These are phyloP conservation scores for Ganoderma lucidum DNA, from an alignment of 1,284 basidiomycete species.

Conservation along the genomic window DNA sequence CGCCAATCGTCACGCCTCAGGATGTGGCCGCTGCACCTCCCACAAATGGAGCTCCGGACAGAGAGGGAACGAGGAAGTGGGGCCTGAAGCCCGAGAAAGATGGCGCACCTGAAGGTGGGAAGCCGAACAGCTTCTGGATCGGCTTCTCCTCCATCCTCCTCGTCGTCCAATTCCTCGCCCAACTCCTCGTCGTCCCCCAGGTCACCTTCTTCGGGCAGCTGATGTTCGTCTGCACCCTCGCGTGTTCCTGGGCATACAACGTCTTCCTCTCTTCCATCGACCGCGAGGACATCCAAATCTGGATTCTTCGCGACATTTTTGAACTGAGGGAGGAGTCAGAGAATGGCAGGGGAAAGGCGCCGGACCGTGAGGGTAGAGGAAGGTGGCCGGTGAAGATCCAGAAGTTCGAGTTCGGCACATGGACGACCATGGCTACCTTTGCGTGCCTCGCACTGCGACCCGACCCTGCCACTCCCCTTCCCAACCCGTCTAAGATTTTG, in stretches of 20 bases:
- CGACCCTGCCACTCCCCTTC: slow-evolving; percentile 6
- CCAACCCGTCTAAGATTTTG: slow-evolving; percentile 20
- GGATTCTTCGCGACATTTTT: slow-evolving; percentile 23
- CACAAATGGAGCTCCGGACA: no score
- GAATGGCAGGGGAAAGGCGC: background rate
- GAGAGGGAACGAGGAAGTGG: no score
- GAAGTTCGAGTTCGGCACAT: slow-evolving; percentile 25
- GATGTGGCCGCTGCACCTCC: no score
- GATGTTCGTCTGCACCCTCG: slow-evolving; percentile 32
- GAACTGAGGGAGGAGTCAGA: background rate
- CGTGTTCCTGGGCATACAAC: slow-evolving; percentile 28
- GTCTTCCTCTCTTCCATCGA: slow-evolving; percentile 27
- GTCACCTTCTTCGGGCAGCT: slow-evolving; percentile 30
- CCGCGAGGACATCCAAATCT: slow-evolving; percentile 30
- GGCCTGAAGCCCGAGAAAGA: background rate
- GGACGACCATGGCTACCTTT: slow-evolving; percentile 28
- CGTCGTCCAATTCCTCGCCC: slow-evolving; percentile 29
- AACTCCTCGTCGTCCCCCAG: slow-evolving; percentile 30
- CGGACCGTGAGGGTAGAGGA: no score
- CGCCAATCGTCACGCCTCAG: no score
- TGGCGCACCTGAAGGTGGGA: background rate
- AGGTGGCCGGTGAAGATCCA: background rate
- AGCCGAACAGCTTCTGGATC: slow-evolving; percentile 5
- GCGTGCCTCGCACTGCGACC: slow-evolving; percentile 19
- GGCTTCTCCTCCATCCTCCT: slow-evolving; percentile 28